A percentile compares a stretch with the other conserved stretches of the same genome.
Conservation (phyloP, 2,329 filamentous ascomycete species). For the Fusarium paranaense region DNA sequence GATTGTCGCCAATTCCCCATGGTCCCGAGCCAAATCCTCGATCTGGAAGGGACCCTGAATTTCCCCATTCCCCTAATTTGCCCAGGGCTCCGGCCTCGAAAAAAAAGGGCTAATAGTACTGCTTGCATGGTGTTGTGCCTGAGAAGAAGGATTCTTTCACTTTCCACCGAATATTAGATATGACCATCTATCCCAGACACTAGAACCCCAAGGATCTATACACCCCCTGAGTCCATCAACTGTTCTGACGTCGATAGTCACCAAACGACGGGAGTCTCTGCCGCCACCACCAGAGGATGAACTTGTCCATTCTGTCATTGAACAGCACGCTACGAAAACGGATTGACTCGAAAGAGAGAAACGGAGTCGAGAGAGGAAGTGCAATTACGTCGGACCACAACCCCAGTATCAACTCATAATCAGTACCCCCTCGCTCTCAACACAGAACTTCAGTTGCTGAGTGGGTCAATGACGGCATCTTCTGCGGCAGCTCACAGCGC, state of each 20-base stretch:
- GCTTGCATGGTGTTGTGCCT: not conserved
- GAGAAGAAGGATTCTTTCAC: not conserved
- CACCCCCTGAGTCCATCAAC: constrained; percentile 16
- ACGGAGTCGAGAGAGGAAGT: constrained; percentile 17
- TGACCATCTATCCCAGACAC: not conserved
- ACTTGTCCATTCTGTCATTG: not conserved
- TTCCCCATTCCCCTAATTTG: constrained; percentile 25
- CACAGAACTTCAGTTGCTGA: not conserved
- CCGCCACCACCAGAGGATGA: not conserved
- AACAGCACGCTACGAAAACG: constrained; percentile 27
- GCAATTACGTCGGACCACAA: constrained; percentile 29
- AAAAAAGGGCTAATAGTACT: not conserved
- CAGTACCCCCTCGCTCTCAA: not conserved
- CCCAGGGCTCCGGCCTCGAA: not conserved
- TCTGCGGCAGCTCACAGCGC: constrained; percentile 17
- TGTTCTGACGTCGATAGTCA: constrained; percentile 27
- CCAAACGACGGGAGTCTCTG: not conserved
- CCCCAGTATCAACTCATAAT: constrained; percentile 17
- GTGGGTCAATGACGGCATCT: constrained; percentile 44
- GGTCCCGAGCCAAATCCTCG: constrained; percentile 16
- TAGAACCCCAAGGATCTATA: constrained; percentile 2
- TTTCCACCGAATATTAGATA: constrained; percentile 5
- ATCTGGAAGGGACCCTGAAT: constrained; percentile 10
- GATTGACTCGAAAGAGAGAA: constrained; percentile 24
- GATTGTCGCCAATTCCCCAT: constrained; percentile 37